These are phyloP conservation scores for Urostyla sp. DNA, from an alignment of 73 alveolate genomes.

Conservation along the genomic window DNA sequence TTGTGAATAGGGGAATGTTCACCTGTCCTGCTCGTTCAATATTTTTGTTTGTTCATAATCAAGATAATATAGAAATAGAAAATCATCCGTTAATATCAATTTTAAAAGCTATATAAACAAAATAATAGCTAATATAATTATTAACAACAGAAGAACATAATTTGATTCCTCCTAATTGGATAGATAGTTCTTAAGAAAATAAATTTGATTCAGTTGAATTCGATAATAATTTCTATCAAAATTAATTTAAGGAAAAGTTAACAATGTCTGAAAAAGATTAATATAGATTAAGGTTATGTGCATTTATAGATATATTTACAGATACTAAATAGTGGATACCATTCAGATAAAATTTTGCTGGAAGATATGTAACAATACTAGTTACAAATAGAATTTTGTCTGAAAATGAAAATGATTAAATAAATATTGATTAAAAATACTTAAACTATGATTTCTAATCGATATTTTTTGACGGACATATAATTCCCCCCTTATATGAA, in stretches of 20 bases:
- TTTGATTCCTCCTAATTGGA: not conserved
- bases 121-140: slow-evolving; percentile 16
- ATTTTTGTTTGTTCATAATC: slow-evolving; percentile 20
- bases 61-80: slow-evolving; percentile 1
- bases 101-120: not conserved
- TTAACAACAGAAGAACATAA: not conserved
- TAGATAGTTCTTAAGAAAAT: not conserved
- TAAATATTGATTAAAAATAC: not conserved
- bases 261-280: not conserved
- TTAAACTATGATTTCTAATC: slow-evolving; percentile 26
- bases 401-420: too few relatives aligned
- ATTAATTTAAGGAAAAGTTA: slow-evolving; percentile 3
- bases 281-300: slow-evolving; percentile 30
- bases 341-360: slow-evolving; percentile 26
- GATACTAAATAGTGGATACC: slow-evolving; percentile 13
- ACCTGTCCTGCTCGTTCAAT: slow-evolving; percentile 24
- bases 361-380: slow-evolving; percentile 19
- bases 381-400: not conserved
- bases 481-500: too few relatives aligned
- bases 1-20: slow-evolving; percentile 15
- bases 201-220: slow-evolving; percentile 11
- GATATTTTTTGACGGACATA: slow-evolving; percentile 21
- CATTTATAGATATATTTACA: not conserved
- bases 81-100: not conserved
- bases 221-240: slow-evolving; percentile 5